A percentile compares a stretch with the other conserved stretches of the same genome.
Conservation (phyloP, 1,284 basidiomycete species). For the Ceratobasidium sp. region DNA sequence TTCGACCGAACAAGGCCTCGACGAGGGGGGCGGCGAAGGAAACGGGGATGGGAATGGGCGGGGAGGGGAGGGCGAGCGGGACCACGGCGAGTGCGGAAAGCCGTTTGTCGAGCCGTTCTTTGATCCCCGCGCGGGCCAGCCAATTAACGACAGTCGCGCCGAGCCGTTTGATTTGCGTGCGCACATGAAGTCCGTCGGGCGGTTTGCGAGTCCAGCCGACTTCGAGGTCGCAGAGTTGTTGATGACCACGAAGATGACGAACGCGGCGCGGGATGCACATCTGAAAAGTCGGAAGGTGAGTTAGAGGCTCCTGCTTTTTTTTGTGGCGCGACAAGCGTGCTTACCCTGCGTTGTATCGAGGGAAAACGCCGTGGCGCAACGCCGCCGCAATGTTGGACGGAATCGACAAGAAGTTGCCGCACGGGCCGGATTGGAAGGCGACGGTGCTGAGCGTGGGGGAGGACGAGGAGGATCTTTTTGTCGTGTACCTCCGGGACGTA, state of each 20-base stretch:
- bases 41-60: neutral
- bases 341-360: neutral
- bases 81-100: neutral
- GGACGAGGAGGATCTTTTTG: neutral
- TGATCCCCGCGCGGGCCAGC: neutral
- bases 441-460: neutral
- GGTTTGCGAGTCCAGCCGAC: neutral
- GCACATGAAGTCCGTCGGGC: neutral
- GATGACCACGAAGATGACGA: constrained; percentile 9
- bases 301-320: neutral
- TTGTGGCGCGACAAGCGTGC: neutral
- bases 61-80: neutral
- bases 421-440: constrained; percentile 5
- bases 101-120: constrained; percentile 1
- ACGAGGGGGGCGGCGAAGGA: neutral
- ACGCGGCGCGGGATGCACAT: neutral
- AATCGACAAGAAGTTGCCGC: neutral
- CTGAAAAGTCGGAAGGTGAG: constrained; percentile 23
- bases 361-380: constrained; percentile 11
- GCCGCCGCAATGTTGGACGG: neutral
- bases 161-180: constrained; percentile 3
- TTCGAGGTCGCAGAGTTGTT: constrained; percentile 14
- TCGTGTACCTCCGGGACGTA: neutral
- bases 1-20: neutral
- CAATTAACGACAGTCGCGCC: neutral